phyloP scores from a whole-genome alignment of 371 early-diverging fungal genomes.

The Lichtheimia hyalospora region DNA sequence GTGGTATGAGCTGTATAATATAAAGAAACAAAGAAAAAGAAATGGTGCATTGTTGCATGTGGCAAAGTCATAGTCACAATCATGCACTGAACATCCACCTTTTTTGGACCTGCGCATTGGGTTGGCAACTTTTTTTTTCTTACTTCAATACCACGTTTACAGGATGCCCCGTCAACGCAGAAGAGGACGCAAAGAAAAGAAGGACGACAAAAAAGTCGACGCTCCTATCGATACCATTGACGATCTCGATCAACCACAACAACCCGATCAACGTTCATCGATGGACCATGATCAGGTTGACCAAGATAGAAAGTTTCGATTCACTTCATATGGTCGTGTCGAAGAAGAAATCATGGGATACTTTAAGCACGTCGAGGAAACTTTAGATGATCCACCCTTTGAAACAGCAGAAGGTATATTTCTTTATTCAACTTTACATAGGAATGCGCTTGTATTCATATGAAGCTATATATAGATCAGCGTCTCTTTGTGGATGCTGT shows the following conservation, averaged over 20 bases:
- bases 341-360: conserved; percentile 72
- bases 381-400: conserved; percentile 68
- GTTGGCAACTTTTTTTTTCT: conserved; percentile 2
- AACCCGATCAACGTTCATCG: not conserved
- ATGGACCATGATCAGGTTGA: not conserved
- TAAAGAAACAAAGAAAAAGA: not conserved
- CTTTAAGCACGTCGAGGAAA: conserved; percentile 73
- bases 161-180: conserved; percentile 7
- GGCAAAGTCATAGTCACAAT: no score
- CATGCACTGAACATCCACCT: no score
- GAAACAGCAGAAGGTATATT: conserved; percentile 68
- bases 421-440: not conserved
- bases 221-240: not conserved
- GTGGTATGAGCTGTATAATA: not conserved
- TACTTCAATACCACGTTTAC: not conserved
- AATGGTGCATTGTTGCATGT: not conserved
- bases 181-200: conserved; percentile 10
- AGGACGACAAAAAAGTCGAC: not conserved
- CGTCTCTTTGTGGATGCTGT: conserved; percentile 76
- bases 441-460: not conserved
- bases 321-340: conserved; percentile 54
- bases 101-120: not conserved
- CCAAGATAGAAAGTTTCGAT: not conserved
- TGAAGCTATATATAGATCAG: conserved; percentile 46
- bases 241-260: not conserved